phyloP scores from a whole-genome alignment of 441 rosid species.

The Gossypium lobatum region DNA sequence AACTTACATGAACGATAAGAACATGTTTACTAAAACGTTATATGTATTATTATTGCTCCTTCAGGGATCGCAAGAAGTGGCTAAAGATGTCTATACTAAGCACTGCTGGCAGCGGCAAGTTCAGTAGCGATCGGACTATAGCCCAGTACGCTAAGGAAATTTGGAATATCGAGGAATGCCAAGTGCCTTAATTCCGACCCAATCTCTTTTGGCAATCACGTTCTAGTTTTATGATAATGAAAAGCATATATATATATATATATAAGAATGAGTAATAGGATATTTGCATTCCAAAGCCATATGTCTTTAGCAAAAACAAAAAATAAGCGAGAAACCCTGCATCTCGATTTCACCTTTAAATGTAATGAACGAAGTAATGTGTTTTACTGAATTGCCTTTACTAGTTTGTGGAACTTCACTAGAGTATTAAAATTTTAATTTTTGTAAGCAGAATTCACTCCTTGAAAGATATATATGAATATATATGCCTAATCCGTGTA shows the following conservation, averaged over 20 bases:
- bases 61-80: constrained; percentile 80
- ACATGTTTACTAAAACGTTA: not conserved
- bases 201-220: not conserved
- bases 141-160: constrained; percentile 84
- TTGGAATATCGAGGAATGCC: constrained; percentile 80
- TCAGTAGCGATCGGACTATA: constrained; percentile 83
- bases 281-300: not conserved
- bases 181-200: constrained; percentile 38
- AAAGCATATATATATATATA: not conserved
- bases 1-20: not conserved
- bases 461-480: not conserved
- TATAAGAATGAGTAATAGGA: not conserved
- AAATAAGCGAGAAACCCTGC: not conserved
- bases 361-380: no score
- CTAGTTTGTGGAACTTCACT: no score
- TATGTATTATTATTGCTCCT: not conserved
- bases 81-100: constrained; percentile 86
- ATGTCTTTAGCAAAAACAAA: not conserved
- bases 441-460: not conserved
- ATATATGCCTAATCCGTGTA: not conserved
- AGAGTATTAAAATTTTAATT: no score
- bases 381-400: no score
- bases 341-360: not conserved
- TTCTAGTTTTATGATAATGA: not conserved
- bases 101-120: constrained; percentile 89